phyloP scores from a whole-genome alignment of 305 asterid species.

The Nicotiana rustica region DNA sequence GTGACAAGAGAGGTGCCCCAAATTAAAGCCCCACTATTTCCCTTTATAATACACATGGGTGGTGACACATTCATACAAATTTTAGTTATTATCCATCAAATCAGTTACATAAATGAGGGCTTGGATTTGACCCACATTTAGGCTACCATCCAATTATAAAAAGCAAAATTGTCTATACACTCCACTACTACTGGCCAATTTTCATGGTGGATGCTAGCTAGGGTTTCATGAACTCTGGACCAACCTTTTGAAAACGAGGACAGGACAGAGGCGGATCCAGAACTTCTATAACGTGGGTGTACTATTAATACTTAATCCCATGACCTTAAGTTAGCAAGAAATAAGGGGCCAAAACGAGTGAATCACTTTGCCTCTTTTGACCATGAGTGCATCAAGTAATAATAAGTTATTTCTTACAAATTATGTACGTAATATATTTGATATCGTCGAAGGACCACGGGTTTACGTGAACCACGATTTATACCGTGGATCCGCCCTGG shows the following conservation, averaged over 20 bases:
- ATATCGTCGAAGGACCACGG: too few relatives aligned
- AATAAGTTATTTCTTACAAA: too few relatives aligned
- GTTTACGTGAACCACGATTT: too few relatives aligned
- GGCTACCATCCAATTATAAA: background rate
- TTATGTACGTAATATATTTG: too few relatives aligned
- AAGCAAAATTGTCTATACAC: conserved; percentile 23
- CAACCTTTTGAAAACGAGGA: conserved; percentile 8
- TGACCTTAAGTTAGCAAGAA: too few relatives aligned
- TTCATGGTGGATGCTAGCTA: conserved; percentile 33
- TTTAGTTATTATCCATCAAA: conserved; percentile 20
- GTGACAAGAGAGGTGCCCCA: conserved; percentile 8
- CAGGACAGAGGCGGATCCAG: too few relatives aligned
- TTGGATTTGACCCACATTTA: conserved; percentile 28
- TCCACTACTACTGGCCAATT: conserved; percentile 21
- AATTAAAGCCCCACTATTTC: background rate
- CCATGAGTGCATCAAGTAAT: too few relatives aligned
- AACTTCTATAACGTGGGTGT: too few relatives aligned
- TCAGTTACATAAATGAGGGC: background rate
- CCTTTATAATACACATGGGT: conserved; percentile 22
- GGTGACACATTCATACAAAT: conserved; percentile 12
- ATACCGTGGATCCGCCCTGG: background rate
- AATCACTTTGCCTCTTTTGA: too few relatives aligned
- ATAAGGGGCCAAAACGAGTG: too few relatives aligned
- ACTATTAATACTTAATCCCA: too few relatives aligned
- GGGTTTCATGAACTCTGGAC: conserved; percentile 26